Base-by-base conservation (phyloP, 164 flowering plant genomes). In the Cinnamomum chago region DNA sequence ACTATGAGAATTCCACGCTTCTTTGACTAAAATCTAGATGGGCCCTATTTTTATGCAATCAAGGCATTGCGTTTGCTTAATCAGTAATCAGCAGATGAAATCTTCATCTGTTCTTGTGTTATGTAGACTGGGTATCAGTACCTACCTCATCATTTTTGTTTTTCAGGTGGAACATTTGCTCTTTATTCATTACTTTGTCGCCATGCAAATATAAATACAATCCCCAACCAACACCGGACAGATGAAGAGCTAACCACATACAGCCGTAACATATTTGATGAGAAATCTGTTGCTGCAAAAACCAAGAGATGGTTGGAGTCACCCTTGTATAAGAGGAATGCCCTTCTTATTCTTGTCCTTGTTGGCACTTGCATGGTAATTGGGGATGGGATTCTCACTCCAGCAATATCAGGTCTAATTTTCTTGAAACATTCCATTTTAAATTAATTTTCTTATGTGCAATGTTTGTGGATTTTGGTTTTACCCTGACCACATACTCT, bases 311-410 rank as follows among this genome's bases (percentile, higher is more conserved):
- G 98, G 98, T 78, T 95, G 76, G 98, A 92, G 82, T 81, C 80
- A 70, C 50, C 79, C 69, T 60, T 80, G 68, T 81, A 80, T 65
- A 82, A 89, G 80, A 95, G 83, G 72, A 90, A 84, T 81, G 76
- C 87, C 15, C 93, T 95, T 79, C 92, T 93, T 78, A 77, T 92
- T 62, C 85, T 93, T 50, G 99, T 95, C 67, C 92, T 95, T 74
- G 91, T 93, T 72, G 97, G 97, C 77, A 91, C 97, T 72, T 95
- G 94, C 83, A 94, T 91, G 98, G 85, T 94, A 69, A 91, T 94
- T 75, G 98, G 98, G 20, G 98, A 94, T 85, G 98, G 98, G 22
- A 95, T 95, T 82, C 90, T 94, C 18, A 94, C 99, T 77, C 99
- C 99, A 18, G 99, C 97, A 67, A 95, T 95, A 76, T 95, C 99